These are phyloP conservation scores for Fusarium euwallaceae DNA, from an alignment of 2,329 filamentous ascomycete genomes.

Conservation along the genomic window DNA sequence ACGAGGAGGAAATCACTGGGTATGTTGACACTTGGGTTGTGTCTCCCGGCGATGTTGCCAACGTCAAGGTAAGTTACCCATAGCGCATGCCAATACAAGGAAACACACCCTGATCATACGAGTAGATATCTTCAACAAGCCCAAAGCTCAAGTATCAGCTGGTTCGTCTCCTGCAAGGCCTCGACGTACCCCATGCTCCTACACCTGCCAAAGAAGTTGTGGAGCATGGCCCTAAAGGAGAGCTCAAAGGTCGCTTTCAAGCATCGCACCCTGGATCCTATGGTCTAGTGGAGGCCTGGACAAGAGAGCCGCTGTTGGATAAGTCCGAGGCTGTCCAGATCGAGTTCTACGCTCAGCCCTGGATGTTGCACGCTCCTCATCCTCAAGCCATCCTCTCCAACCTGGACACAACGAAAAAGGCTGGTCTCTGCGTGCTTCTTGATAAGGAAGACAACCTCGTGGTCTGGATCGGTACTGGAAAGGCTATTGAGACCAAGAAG, in stretches of 20 bases:
- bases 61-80: background rate
- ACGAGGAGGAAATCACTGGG: slow-evolving; percentile 22
- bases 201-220: slow-evolving; percentile 21
- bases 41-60: background rate
- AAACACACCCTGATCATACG: background rate
- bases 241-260: background rate
- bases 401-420: background rate
- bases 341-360: background rate
- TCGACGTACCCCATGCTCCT: slow-evolving; percentile 10
- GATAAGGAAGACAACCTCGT: background rate
- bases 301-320: background rate
- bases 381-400: background rate
- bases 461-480: background rate
- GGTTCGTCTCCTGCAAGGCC: slow-evolving; percentile 9
- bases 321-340: slow-evolving; percentile 1
- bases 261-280: background rate
- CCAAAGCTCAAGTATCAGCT: slow-evolving; percentile 10
- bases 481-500: background rate
- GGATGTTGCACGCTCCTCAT: background rate
- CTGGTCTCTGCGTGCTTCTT: background rate
- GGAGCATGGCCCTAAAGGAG: slow-evolving; percentile 11
- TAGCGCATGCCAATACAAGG: accelerated
- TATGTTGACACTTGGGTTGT: slow-evolving; percentile 18
- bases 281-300: background rate
- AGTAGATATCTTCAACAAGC: background rate